Evolutionary conservation across 2,329 filamentous ascomycete genomes (phyloP).

Genomic region (Tolypocladium ophioglossoides): DNA sequence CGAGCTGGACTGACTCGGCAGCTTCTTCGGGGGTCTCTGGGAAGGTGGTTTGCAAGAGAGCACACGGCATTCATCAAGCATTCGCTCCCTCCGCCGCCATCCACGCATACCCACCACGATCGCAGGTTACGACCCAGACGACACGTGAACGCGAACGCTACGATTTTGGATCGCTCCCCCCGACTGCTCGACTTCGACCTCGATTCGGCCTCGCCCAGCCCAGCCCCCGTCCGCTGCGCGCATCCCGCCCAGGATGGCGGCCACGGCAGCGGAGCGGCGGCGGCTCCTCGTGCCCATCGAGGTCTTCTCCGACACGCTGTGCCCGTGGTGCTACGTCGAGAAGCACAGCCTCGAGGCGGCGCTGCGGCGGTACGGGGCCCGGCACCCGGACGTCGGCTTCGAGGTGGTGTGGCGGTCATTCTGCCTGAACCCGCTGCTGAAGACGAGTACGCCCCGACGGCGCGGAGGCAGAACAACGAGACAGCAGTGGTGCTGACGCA

Average conservation of each 20-base stretch:
- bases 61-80: neutral
- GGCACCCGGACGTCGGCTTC: conserved; percentile 32
- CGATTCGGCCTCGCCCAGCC: neutral
- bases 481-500: too few species aligned
- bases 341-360: conserved; percentile 34
- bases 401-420: conserved; percentile 37
- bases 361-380: conserved; percentile 27
- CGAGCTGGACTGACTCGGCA: neutral
- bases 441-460: conserved; percentile 7
- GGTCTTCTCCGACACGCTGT: conserved; percentile 38
- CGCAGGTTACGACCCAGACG: neutral
- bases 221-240: neutral
- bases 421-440: conserved; percentile 28
- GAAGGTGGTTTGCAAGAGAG: neutral
- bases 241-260: neutral
- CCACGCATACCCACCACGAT: neutral
- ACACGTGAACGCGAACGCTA: too few species aligned
- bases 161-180: neutral
- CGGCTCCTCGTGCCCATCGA: conserved; percentile 22
- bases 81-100: neutral
- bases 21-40: neutral
- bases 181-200: neutral
- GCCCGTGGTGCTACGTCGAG: conserved; percentile 41
- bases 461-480: too few species aligned
- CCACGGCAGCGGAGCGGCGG: neutral